phyloP scores from a whole-genome alignment of 2,329 filamentous ascomycete species.

The Mollisiaceae sp. region DNA sequence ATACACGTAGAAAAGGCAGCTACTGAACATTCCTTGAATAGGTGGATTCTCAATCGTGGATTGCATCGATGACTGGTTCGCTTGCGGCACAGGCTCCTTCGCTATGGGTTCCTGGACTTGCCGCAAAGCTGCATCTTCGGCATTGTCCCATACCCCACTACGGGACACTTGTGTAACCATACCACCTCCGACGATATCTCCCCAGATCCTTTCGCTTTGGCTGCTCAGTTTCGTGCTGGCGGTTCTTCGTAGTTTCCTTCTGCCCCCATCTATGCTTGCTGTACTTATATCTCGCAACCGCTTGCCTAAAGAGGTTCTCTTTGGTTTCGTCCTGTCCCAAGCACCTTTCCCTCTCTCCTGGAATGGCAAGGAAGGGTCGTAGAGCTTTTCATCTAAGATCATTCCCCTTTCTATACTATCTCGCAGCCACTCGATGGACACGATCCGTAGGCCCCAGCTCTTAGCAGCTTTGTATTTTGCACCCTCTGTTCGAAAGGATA shows the following conservation, averaged over 20 bases:
- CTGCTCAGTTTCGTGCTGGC: conserved; percentile 82
- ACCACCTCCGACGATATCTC: conserved; percentile 73
- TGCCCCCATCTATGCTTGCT: conserved; percentile 58
- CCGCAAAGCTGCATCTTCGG: conserved; percentile 21
- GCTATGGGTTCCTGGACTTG: conserved; percentile 7
- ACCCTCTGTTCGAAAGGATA: conserved; percentile 78
- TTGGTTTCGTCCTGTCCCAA: conserved; percentile 64
- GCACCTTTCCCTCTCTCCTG: conserved; percentile 79
- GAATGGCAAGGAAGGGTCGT: conserved; percentile 73
- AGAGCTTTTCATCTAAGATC: conserved; percentile 86
- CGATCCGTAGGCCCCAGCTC: conserved; percentile 79
- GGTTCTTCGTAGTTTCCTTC: conserved; percentile 83
- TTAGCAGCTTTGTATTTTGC: conserved; percentile 91
- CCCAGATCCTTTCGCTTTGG: conserved; percentile 87
- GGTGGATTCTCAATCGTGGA: conserved; percentile 26
- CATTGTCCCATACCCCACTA: conserved; percentile 39
- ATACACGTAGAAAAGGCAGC: conserved; percentile 48
- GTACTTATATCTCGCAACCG: conserved; percentile 57
- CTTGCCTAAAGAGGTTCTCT: conserved; percentile 60
- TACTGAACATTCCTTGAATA: conserved; percentile 47
- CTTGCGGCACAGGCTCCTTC: background rate
- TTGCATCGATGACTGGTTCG: conserved; percentile 5
- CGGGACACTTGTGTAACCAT: conserved; percentile 36
- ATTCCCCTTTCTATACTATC: conserved; percentile 86
- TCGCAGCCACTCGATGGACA: conserved; percentile 83